A percentile compares a stretch with the other conserved stretches of the same genome.
phyloP scores from a whole-genome alignment of 306 rosid genomes.

The Aeschynomene evenia region DNA sequence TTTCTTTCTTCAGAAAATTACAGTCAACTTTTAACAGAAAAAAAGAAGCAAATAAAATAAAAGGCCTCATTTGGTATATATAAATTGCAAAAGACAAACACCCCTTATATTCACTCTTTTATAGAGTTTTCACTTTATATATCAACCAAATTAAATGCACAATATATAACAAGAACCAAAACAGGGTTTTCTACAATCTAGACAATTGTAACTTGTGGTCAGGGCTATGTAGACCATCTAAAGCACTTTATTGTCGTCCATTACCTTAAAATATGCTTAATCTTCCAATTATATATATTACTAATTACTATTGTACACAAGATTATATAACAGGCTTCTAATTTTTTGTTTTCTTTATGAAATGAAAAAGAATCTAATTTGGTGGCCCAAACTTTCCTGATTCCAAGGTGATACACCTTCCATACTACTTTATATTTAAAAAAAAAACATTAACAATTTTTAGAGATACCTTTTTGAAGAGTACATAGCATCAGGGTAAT shows the following conservation, averaged over 20 bases:
- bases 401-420: conserved; percentile 31
- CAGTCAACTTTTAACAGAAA: no score
- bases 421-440: not conserved
- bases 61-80: not conserved
- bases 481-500: conserved; percentile 9
- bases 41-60: not conserved
- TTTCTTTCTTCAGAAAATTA: no score
- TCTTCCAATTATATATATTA: not conserved
- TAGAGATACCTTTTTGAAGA: conserved; percentile 17
- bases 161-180: not conserved
- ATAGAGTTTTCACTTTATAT: conserved; percentile 18
- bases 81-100: not conserved
- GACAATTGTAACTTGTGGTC: conserved; percentile 23
- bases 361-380: conserved; percentile 15
- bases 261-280: not conserved
- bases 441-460: not conserved
- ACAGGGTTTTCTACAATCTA: not conserved
- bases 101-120: conserved; percentile 18
- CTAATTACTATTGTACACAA: not conserved
- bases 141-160: not conserved
- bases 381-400: conserved; percentile 45
- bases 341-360: not conserved
- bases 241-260: not conserved
- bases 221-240: conserved; percentile 3
- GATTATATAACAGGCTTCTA: not conserved